Evolutionary conservation across 177 flowering plant species (phyloP).

Genomic region (Vitis hybrid): DNA sequence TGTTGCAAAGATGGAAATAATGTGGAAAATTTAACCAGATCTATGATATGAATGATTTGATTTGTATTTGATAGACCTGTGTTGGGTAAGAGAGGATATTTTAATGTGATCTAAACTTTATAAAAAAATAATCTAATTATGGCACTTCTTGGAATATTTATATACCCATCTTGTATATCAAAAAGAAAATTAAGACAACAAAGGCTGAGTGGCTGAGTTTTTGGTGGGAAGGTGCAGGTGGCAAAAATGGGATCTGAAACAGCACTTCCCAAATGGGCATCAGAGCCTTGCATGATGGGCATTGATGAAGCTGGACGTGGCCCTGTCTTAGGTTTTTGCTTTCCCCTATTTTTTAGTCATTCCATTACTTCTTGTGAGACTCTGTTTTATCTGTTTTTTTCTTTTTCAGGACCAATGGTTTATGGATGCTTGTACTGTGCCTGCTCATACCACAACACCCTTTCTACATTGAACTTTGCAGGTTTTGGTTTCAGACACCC

Average conservation of each 20-base stretch:
- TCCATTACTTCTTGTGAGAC: neutral
- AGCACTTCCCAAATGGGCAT: conserved; percentile 65
- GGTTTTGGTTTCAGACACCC: conserved; percentile 31
- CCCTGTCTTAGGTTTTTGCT: conserved; percentile 75
- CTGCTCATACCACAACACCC: conserved; percentile 65
- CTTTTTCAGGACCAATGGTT: conserved; percentile 84
- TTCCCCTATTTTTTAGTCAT: neutral
- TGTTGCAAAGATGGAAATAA: too few relatives aligned
- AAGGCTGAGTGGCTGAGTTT: neutral
- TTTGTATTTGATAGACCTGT: too few relatives aligned
- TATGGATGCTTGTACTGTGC: conserved; percentile 94
- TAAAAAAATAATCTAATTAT: too few relatives aligned
- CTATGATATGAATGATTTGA: too few relatives aligned
- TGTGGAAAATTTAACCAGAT: too few relatives aligned
- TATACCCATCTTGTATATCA: too few relatives aligned
- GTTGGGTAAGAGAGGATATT: too few relatives aligned
- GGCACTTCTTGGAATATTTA: too few relatives aligned
- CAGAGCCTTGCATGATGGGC: conserved; percentile 92
- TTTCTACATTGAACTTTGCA: conserved; percentile 74
- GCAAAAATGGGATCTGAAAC: conserved; percentile 42
- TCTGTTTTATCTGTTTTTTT: neutral
- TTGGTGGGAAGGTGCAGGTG: conserved; percentile 2
- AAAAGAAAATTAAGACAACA: too few relatives aligned
- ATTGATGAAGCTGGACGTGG: conserved; percentile 99
- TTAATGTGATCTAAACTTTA: too few relatives aligned